Evolutionary conservation across 306 rosid genomes (phyloP).

Genomic region (Dalbergia cochinchinensis): DNA sequence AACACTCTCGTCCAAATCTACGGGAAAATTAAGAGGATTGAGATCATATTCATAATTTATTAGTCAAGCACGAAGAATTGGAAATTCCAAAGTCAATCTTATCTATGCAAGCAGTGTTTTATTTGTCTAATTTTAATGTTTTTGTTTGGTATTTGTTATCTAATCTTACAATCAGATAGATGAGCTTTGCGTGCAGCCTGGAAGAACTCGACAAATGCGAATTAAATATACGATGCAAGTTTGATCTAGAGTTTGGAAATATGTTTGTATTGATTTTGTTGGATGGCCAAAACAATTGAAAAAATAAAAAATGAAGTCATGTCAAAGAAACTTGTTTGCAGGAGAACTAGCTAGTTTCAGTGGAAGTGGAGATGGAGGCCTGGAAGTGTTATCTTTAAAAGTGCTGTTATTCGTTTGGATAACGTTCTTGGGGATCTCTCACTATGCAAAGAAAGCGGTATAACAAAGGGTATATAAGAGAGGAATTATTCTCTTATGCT

Average conservation of each 20-base stretch:
- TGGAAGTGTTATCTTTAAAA: background rate
- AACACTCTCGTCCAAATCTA: slow-evolving; percentile 31
- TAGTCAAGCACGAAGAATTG: background rate
- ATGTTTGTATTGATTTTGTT: slow-evolving; percentile 11
- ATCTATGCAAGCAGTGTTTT: background rate
- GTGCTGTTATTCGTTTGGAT: background rate
- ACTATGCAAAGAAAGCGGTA: background rate
- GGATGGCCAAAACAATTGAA: background rate
- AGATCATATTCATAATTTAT: slow-evolving; percentile 2
- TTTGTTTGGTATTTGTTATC: background rate
- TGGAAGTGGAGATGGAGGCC: background rate
- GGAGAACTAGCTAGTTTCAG: background rate
- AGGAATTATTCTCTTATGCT: background rate
- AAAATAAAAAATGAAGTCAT: too few species aligned
- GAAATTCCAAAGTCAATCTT: background rate
- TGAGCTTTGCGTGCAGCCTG: slow-evolving; percentile 6
- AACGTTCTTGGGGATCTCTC: background rate
- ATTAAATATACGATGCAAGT: background rate
- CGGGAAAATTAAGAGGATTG: background rate
- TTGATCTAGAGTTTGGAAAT: background rate
- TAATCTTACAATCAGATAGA: background rate
- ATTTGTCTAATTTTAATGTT: background rate
- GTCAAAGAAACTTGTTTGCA: background rate
- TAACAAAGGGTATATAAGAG: too few species aligned
- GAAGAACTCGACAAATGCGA: background rate